phyloP scores from a whole-genome alignment of 805 yeast species.

The Monosporozyma servazzii region DNA sequence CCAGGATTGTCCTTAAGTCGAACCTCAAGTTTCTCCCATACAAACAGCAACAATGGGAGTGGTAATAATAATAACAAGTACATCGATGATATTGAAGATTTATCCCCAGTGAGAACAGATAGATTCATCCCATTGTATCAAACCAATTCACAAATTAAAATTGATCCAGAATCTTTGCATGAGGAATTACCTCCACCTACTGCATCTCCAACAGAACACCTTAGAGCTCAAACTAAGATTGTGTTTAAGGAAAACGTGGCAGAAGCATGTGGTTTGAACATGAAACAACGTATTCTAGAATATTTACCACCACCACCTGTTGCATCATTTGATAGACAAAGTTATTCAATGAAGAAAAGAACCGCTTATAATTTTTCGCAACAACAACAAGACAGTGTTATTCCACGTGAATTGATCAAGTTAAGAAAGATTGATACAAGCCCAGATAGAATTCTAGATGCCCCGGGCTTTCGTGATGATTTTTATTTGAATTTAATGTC shows the following conservation, averaged over 20 bases:
- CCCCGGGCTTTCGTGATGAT: conserved; percentile 91
- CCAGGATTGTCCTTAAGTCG: conserved; percentile 7
- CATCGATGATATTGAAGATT: conserved; percentile 2
- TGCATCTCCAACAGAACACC: conserved; percentile 38
- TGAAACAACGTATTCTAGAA: conserved; percentile 73
- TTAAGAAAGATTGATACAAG: conserved; percentile 73
- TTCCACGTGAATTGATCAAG: conserved; percentile 46
- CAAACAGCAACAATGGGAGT: conserved; percentile 1
- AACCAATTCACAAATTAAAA: conserved; percentile 32
- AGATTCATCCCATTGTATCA: conserved; percentile 55
- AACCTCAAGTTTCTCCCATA: background rate
- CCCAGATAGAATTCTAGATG: conserved; percentile 90
- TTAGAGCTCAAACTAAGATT: conserved; percentile 35
- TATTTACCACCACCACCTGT: conserved; percentile 82
- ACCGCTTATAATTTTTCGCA: conserved; percentile 21
- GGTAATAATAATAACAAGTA: conserved; percentile 4
- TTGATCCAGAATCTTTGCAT: conserved; percentile 17
- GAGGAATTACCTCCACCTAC: conserved; percentile 40
- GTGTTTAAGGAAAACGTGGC: conserved; percentile 77
- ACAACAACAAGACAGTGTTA: background rate
- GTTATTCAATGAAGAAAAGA: conserved; percentile 24
- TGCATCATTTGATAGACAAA: conserved; percentile 23
- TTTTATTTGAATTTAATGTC: conserved; percentile 78
- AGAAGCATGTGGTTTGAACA: conserved; percentile 84
- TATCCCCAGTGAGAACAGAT: conserved; percentile 32